Percentiles rank a stretch among this genome's conserved stretches.
Conservation (phyloP, 805 yeast species). For the Wickerhamiella siamensis region DNA sequence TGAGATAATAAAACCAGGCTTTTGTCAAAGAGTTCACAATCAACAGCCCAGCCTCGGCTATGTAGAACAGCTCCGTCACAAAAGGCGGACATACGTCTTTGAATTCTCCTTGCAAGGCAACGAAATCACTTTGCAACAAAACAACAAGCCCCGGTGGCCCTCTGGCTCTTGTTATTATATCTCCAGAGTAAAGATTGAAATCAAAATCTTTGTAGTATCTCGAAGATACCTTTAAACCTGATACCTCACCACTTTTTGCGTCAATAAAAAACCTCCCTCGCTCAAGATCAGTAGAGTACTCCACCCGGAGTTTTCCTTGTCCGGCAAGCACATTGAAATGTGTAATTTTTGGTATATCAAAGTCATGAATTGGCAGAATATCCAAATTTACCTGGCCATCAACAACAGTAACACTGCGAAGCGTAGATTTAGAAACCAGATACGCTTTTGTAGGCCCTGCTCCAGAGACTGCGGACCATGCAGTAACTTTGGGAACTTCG, state of each 20-base stretch:
- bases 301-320: background rate
- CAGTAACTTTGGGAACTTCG: background rate
- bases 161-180: background rate
- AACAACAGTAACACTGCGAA: background rate
- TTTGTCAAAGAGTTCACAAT: background rate
- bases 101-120: background rate
- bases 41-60: background rate
- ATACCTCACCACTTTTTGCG: background rate
- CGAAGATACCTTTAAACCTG: background rate
- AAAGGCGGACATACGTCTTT: background rate
- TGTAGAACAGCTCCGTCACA: background rate
- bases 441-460: background rate
- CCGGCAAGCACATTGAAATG: background rate
- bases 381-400: background rate
- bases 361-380: background rate
- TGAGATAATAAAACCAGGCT: background rate
- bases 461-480: background rate
- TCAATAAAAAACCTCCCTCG: background rate
- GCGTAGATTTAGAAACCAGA: background rate
- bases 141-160: background rate
- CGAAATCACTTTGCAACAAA: background rate
- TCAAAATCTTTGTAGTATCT: background rate
- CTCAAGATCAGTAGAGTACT: background rate
- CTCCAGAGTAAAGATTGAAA: background rate
- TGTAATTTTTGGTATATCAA: background rate